Evolutionary conservation across 2,329 filamentous ascomycete species (phyloP), one percentile per base, ranked within the genome.

Genomic region (Monosporascus sp.): DNA sequence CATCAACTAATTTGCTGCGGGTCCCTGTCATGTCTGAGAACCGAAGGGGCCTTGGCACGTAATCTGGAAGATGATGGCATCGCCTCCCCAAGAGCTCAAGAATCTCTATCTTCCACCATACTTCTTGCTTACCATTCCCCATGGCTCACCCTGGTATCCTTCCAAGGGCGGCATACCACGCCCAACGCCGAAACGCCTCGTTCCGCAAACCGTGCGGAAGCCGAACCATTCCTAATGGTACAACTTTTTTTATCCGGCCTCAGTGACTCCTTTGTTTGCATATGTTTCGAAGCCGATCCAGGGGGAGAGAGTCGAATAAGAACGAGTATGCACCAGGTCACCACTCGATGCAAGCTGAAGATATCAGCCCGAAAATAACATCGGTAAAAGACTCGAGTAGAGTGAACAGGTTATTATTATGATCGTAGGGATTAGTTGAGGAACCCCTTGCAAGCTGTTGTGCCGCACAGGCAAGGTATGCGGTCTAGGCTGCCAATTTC

Each of bases 381-480:
- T 22, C 42, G 24, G n/a, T 31, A 24, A 48, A 48, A 51, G 48
- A 8, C 42, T 11, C 24, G 17, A 9, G 22, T 24, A 7, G 24
- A n/a, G 18, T 22, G 25, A 31, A 46, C 20, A n/a, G 9, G 22
- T 8, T 15, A 27, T 24, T 15, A 17, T 25, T 15, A n/a, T 25
- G 51, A 47, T 46, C 20, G 46, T 27, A 14, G 27, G 42, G 39
- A 59, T 83, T 80, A 99, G 74, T 99, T 99, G 73, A 99, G 89
- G 78, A 97, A 99, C 58, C 94, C 94, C 79, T 99, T 99, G 78
- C 94, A 99, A 47, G 90, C 91, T 31, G 92, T 85, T 44, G 93
- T 97, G 55, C 94, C 94, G 72, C 94, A 99, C 49, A 99, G 85
- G 77, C 94, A 99, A 49, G 94, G 94, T 64, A 99, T 97, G 59